Evolutionary conservation across 345 rosid species (phyloP).

Genomic region (Eucalyptus curtisii): DNA sequence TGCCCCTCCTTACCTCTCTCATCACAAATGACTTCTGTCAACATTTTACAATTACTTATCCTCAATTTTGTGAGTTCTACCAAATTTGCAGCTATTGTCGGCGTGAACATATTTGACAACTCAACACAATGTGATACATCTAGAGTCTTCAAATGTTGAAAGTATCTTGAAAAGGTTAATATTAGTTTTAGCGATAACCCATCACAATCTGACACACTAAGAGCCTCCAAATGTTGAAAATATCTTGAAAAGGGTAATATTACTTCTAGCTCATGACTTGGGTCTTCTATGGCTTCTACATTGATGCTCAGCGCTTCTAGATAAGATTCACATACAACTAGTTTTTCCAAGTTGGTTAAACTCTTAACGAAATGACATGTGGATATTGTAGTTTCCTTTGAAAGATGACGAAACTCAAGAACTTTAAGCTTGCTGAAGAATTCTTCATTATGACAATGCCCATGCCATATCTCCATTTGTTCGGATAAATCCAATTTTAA

Average conservation of each 20-base stretch:
- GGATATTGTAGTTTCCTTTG: not conserved
- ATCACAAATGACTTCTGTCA: too few relatives aligned
- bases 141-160: not conserved
- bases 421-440: not conserved
- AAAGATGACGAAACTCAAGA: not conserved
- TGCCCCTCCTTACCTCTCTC: too few relatives aligned
- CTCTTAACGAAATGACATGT: accelerated
- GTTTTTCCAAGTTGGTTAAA: not conserved
- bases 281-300: accelerated
- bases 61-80: too few relatives aligned
- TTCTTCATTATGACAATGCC: not conserved
- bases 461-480: not conserved
- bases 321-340: not conserved
- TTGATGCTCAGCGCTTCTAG: not conserved
- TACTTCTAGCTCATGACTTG: not conserved
- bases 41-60: too few relatives aligned
- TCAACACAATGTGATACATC: not conserved
- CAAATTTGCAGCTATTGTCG: not conserved
- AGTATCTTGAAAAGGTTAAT: not conserved
- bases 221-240: not conserved
- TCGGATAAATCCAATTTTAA: not conserved
- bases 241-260: not conserved
- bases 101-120: not conserved
- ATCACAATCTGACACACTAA: not conserved
- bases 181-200: not conserved